Conservation (phyloP, 371 early-diverging fungal genomes). For the Nematocida ausubeli region DNA sequence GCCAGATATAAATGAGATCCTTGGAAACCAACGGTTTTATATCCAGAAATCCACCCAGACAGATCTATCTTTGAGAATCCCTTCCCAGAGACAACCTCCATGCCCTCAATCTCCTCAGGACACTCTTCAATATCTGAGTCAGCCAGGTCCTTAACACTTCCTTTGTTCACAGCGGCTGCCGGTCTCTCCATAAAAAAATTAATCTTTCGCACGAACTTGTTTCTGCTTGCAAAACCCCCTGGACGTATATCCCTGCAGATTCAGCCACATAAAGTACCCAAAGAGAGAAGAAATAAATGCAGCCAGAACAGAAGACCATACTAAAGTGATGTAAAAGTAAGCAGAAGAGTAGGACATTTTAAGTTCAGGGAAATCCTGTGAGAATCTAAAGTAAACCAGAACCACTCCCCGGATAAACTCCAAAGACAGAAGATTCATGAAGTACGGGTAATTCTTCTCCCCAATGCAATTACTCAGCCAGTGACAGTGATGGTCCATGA, state of each 20-base stretch:
- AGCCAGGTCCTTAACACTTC: constrained; percentile 22
- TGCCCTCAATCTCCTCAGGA: background rate
- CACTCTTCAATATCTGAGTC: constrained; percentile 33
- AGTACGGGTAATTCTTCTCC: constrained; percentile 57
- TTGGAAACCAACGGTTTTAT: constrained; percentile 65
- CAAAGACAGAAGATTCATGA: constrained; percentile 35
- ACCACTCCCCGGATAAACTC: background rate
- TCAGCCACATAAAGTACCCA: constrained; percentile 37
- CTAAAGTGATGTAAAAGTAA: background rate
- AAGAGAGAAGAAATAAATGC: constrained; percentile 8
- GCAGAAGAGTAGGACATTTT: background rate
- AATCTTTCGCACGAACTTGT: background rate
- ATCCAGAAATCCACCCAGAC: constrained; percentile 54
- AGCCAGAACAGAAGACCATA: background rate
- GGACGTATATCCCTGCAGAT: constrained; percentile 14
- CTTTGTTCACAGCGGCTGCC: background rate
- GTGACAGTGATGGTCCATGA: constrained; percentile 68
- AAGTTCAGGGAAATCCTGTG: background rate
- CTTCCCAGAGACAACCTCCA: constrained; percentile 44
- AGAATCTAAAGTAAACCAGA: background rate
- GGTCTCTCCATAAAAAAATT: constrained; percentile 4
- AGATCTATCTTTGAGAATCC: constrained; percentile 12
- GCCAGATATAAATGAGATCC: constrained; percentile 63
- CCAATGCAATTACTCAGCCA: constrained; percentile 66
- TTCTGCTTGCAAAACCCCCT: constrained; percentile 37